Conservation (phyloP, 2,329 filamentous ascomycete species). For the Herpotrichia juniperi region DNA sequence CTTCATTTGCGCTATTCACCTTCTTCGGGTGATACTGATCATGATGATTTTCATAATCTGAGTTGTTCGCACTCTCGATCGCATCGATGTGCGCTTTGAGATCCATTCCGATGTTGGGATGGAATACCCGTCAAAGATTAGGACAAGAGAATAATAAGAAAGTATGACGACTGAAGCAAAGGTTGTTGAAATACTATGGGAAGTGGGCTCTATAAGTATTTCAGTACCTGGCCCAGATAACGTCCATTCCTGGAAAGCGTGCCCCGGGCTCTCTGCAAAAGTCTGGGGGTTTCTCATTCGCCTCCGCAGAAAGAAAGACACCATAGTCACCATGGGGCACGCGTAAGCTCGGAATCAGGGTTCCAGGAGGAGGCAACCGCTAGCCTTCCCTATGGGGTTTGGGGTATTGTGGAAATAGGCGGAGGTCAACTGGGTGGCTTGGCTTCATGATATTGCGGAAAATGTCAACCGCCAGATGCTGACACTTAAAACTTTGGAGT, state of each 20-base stretch:
- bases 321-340: constrained; percentile 6
- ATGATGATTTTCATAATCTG: constrained; percentile 13
- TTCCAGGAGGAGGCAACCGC: constrained; percentile 1
- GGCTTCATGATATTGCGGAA: constrained; percentile 21
- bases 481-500: not conserved
- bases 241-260: constrained; percentile 4
- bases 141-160: not conserved
- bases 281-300: constrained; percentile 1
- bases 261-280: constrained; percentile 9
- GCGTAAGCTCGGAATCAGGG: constrained; percentile 18
- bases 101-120: constrained; percentile 9
- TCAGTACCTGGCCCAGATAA: not conserved
- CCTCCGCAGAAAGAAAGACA: constrained; percentile 8
- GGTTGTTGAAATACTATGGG: not conserved
- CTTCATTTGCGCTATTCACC: constrained; percentile 28
- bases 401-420: constrained; percentile 10
- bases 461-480: constrained; percentile 23
- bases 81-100: constrained; percentile 22
- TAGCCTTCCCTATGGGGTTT: constrained; percentile 11
- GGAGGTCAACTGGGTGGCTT: constrained; percentile 14
- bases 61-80: constrained; percentile 17
- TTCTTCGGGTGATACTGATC: constrained; percentile 3
- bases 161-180: not conserved
- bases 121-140: not conserved
- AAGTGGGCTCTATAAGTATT: constrained; percentile 7